These are phyloP conservation scores for Dictyostelium capitatum DNA, from an alignment of 78 protist species.

Conservation along the genomic window DNA sequence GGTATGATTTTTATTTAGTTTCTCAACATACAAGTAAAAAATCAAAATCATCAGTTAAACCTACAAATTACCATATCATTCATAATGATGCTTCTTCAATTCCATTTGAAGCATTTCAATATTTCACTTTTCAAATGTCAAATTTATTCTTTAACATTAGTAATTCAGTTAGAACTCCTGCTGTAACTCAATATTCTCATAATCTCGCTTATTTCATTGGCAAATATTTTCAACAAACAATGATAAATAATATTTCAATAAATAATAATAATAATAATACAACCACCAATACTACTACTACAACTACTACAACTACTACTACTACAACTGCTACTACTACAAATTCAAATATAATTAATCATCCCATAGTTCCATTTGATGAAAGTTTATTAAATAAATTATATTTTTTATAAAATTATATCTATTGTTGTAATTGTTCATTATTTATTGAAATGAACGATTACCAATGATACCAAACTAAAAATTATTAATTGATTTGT, in stretches of 20 bases:
- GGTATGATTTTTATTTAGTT: conserved; percentile 78
- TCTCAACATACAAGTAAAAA: conserved; percentile 48
- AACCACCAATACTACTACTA: background rate
- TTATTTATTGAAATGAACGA: too few relatives aligned
- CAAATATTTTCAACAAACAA: conserved; percentile 4
- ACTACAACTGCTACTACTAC: background rate
- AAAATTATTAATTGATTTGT: too few relatives aligned
- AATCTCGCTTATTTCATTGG: conserved; percentile 80
- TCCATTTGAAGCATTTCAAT: background rate
- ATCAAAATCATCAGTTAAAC: conserved; percentile 43
- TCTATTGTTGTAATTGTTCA: too few relatives aligned
- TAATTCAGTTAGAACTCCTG: conserved; percentile 69
- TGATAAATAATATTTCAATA: background rate
- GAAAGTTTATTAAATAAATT: conserved; percentile 7
- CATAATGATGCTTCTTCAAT: conserved; percentile 12
- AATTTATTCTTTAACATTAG: background rate
- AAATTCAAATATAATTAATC: background rate
- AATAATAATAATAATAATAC: background rate
- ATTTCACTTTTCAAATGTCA: conserved; percentile 50
- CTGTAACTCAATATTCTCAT: conserved; percentile 81
- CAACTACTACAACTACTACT: background rate
- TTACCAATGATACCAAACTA: too few relatives aligned
- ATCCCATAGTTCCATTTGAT: background rate
- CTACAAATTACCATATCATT: conserved; percentile 77
- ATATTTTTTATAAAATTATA: background rate